Evolutionary conservation across 768 basidiomycete genomes (phyloP).

Genomic region (Rhizopogon rudus): DNA sequence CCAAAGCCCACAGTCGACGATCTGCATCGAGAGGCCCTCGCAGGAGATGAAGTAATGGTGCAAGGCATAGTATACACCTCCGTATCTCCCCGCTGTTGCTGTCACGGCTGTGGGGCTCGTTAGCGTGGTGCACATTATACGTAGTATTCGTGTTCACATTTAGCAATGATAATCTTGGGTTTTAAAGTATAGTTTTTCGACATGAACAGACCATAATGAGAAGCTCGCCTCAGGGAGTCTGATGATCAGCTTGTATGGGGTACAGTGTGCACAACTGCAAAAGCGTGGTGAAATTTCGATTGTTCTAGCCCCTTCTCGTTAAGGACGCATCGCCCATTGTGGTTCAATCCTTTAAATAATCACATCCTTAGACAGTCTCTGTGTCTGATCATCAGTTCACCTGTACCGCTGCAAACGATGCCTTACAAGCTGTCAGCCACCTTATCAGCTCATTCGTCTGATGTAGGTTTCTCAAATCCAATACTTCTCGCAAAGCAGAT

Average conservation of each 20-base stretch:
- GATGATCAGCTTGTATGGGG: not conserved
- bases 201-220: too few relatives aligned
- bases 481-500: not conserved
- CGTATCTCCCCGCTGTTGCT: constrained; percentile 73
- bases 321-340: not conserved
- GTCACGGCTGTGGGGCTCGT: constrained; percentile 69
- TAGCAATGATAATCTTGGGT: too few relatives aligned
- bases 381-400: constrained; percentile 1
- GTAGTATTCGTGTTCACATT: not conserved
- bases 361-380: not conserved
- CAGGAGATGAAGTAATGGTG: constrained; percentile 90
- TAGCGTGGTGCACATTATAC: constrained; percentile 74
- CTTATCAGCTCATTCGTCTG: constrained; percentile 62
- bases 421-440: constrained; percentile 76
- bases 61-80: constrained; percentile 84
- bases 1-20: constrained; percentile 29
- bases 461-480: constrained; percentile 46
- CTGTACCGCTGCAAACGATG: constrained; percentile 33
- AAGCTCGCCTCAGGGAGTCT: too few relatives aligned
- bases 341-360: not conserved
- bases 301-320: constrained; percentile 1
- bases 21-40: constrained; percentile 59
- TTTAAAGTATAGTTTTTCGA: too few relatives aligned
- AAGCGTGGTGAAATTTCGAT: not conserved
- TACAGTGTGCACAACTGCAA: not conserved